A percentile compares a stretch with the other conserved stretches of the same genome.
Conservation (phyloP, 257 asterid genomes). For the Oldenlandia corymbosa region DNA sequence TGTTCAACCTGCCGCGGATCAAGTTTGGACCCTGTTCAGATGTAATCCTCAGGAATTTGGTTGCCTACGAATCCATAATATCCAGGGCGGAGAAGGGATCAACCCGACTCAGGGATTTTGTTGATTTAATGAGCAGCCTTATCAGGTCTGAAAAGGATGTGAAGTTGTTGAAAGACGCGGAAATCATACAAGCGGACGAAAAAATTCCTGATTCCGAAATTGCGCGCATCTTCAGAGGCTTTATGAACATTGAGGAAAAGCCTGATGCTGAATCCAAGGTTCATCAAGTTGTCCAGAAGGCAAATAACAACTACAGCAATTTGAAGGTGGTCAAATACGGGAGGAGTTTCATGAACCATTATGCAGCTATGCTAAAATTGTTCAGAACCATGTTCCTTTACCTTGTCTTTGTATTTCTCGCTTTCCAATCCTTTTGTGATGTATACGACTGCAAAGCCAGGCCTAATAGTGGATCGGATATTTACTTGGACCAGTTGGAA, state of each 20-base stretch:
- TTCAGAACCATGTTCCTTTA: not conserved
- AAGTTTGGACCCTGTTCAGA: slow-evolving; percentile 5
- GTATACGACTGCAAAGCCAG: too few species aligned
- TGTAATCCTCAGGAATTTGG: slow-evolving; percentile 11
- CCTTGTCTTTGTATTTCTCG: too few species aligned
- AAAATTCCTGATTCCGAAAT: not conserved
- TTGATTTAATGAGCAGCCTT: slow-evolving; percentile 11
- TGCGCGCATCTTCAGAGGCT: not conserved
- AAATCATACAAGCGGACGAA: not conserved
- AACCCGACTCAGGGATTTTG: not conserved
- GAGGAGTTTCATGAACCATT: not conserved
- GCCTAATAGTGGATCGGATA: too few species aligned
- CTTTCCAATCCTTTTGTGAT: too few species aligned
- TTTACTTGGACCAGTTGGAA: too few species aligned
- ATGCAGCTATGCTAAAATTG: not conserved
- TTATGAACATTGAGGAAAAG: not conserved
- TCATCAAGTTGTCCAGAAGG: not conserved
- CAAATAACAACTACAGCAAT: not conserved
- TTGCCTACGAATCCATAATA: slow-evolving; percentile 9
- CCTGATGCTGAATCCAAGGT: not conserved
- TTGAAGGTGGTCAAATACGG: not conserved
- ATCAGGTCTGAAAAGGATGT: slow-evolving; percentile 2
- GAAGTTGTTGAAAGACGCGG: not conserved
- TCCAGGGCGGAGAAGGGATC: not conserved
- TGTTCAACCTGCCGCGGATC: slow-evolving; percentile 4